Evolutionary conservation across 78 protist genomes (phyloP).

Genomic region (Bigelowiella natans): DNA sequence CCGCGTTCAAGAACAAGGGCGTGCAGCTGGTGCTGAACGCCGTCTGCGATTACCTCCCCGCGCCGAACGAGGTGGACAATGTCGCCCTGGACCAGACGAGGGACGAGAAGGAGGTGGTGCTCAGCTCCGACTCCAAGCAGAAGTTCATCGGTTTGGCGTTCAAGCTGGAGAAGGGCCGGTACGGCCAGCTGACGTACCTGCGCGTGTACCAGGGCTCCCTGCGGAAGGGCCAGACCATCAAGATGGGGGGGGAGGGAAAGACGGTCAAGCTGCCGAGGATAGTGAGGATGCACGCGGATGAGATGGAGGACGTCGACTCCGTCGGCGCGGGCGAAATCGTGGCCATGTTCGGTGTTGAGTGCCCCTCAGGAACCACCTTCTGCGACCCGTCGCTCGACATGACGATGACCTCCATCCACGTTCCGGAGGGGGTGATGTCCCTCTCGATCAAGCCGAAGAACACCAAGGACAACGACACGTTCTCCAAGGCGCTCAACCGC

Average conservation of each 20-base stretch:
- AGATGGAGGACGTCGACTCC: slow-evolving; percentile 60
- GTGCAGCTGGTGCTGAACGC: slow-evolving; percentile 83
- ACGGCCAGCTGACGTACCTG: slow-evolving; percentile 84
- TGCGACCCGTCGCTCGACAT: slow-evolving; percentile 23
- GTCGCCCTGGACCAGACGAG: neutral
- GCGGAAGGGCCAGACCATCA: neutral
- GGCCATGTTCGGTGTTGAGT: slow-evolving; percentile 89
- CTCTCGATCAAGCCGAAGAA: slow-evolving; percentile 55
- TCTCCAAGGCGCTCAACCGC: slow-evolving; percentile 54
- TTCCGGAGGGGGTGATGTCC: slow-evolving; percentile 86
- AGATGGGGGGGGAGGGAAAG: neutral
- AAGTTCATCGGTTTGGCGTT: neutral
- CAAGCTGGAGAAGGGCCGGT: slow-evolving; percentile 4
- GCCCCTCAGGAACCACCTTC: slow-evolving; percentile 88
- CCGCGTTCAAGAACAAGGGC: slow-evolving; percentile 85
- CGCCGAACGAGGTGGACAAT: slow-evolving; percentile 55
- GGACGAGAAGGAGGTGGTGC: neutral
- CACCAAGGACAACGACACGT: neutral
- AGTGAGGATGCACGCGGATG: slow-evolving; percentile 63
- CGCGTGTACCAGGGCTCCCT: slow-evolving; percentile 80
- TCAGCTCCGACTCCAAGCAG: neutral
- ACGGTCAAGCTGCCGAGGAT: slow-evolving; percentile 1
- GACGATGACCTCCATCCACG: slow-evolving; percentile 65
- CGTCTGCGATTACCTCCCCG: slow-evolving; percentile 66
- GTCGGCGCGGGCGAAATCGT: slow-evolving; percentile 81